Conservation (phyloP, 345 rosid species). For the Eucalyptus microcorys region DNA sequence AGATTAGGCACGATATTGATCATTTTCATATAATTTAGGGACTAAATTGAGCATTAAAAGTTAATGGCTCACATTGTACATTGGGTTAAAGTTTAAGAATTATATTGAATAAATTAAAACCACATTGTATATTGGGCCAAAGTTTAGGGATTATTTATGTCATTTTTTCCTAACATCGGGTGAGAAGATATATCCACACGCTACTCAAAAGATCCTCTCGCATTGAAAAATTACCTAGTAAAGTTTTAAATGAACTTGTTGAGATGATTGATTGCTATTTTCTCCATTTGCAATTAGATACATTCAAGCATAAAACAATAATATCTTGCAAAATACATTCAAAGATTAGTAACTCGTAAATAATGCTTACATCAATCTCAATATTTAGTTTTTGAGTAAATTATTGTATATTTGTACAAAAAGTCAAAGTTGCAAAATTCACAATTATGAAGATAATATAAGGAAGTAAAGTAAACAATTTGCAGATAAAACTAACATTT, state of each 20-base stretch:
- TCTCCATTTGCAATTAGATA: too few relatives aligned
- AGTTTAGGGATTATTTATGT: too few relatives aligned
- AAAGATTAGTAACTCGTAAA: not conserved
- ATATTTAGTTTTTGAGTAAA: not conserved
- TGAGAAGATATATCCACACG: not conserved
- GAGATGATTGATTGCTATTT: not conserved
- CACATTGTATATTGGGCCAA: rapidly evolving
- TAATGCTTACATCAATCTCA: not conserved
- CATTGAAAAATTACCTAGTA: too few relatives aligned
- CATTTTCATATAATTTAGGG: too few relatives aligned
- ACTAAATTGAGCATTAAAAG: too few relatives aligned
- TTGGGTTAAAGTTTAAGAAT: too few relatives aligned
- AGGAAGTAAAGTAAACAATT: not conserved
- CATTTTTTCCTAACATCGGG: too few relatives aligned
- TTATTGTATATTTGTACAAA: not conserved
- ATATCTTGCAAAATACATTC: not conserved
- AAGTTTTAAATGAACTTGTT: not conserved
- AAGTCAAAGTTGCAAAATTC: not conserved
- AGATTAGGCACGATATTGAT: rapidly evolving
- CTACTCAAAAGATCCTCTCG: not conserved
- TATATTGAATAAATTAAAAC: too few relatives aligned
- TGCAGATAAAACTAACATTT: rapidly evolving
- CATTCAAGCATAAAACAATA: not conserved
- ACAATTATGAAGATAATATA: not conserved
- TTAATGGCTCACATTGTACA: too few relatives aligned